A percentile compares a stretch with the other conserved stretches of the same genome.
These are phyloP conservation scores for Kokia cookei DNA, from an alignment of 441 rosid genomes.

Conservation along the genomic window DNA sequence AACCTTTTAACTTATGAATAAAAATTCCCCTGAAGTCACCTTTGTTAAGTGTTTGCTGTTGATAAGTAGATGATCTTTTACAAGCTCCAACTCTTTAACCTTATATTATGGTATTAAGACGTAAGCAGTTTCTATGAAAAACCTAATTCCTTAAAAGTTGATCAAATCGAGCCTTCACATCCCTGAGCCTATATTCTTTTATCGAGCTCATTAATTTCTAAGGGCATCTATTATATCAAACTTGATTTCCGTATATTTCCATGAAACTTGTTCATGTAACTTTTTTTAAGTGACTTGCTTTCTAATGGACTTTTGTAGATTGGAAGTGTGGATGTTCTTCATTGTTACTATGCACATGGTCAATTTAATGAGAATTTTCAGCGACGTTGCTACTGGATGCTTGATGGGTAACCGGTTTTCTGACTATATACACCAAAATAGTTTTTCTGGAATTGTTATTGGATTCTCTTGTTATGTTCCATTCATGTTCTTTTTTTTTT, in stretches of 20 bases:
- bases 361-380: slow-evolving; percentile 61
- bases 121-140: background rate
- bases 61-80: no score
- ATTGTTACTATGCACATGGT: slow-evolving; percentile 79
- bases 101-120: background rate
- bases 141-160: background rate
- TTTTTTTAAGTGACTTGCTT: background rate
- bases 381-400: slow-evolving; percentile 74
- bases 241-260: slow-evolving; percentile 14
- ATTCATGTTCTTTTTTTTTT: background rate
- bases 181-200: background rate
- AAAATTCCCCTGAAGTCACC: background rate
- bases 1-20: background rate
- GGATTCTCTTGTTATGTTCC: background rate
- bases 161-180: background rate
- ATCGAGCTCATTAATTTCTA: background rate
- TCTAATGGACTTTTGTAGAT: slow-evolving; percentile 29
- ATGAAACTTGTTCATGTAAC: background rate
- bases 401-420: slow-evolving; percentile 40
- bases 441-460: background rate
- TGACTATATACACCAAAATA: background rate
- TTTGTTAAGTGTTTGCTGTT: background rate
- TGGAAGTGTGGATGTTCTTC: slow-evolving; percentile 67
- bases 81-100: background rate
- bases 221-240: background rate